These are phyloP conservation scores for Phlebiopsis flavidoalba DNA, from an alignment of 768 basidiomycete species.

Conservation along the genomic window DNA sequence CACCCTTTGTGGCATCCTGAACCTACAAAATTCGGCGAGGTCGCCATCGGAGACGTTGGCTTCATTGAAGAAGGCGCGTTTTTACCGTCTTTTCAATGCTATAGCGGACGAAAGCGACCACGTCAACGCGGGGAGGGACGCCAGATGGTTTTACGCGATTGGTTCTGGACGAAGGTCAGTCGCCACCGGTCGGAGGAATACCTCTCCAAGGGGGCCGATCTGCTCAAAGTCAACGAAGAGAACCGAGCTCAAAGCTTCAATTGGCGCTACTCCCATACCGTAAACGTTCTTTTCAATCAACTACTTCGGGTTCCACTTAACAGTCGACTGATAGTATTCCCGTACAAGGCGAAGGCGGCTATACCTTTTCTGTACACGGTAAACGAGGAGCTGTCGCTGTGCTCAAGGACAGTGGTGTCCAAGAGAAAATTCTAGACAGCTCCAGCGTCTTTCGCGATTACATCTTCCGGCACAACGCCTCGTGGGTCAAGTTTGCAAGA, in stretches of 20 bases:
- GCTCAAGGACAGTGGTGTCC: not conserved
- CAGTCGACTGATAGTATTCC: too few relatives aligned
- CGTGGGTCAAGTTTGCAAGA: slow-evolving; percentile 10
- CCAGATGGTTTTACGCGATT: not conserved
- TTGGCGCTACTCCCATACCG: not conserved
- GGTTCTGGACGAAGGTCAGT: not conserved
- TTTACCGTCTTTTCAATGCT: not conserved
- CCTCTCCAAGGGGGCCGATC: not conserved
- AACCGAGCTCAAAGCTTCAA: not conserved
- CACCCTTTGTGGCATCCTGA: slow-evolving; percentile 16
- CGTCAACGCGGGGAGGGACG: not conserved
- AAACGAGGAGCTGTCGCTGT: not conserved
- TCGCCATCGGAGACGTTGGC: slow-evolving; percentile 1
- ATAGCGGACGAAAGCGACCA: not conserved
- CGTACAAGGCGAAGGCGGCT: too few relatives aligned
- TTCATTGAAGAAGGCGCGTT: not conserved
- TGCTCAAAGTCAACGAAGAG: not conserved
- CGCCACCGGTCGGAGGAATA: not conserved
- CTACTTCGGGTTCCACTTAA: not conserved
- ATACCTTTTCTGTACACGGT: too few relatives aligned
- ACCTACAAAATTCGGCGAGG: slow-evolving; percentile 2
- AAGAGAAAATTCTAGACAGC: not conserved
- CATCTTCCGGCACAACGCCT: slow-evolving; percentile 3
- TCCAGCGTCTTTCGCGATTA: not conserved
- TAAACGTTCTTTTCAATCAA: not conserved